Conservation (phyloP, 345 rosid species). For the Euphorbia lathyris region DNA sequence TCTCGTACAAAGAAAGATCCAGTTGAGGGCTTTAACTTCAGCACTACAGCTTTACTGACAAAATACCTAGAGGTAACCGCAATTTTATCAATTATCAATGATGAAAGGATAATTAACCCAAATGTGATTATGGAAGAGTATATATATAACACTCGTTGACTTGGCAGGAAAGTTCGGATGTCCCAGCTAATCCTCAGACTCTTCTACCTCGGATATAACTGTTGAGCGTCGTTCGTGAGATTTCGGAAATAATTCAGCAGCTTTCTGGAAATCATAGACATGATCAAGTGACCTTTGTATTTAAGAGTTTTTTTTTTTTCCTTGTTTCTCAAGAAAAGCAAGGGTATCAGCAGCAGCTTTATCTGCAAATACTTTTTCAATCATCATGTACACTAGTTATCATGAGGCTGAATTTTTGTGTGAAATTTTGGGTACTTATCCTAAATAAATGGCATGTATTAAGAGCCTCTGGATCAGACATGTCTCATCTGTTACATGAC, state of each 20-base stretch:
- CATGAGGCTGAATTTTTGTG: not conserved
- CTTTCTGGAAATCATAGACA: not conserved
- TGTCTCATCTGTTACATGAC: not conserved
- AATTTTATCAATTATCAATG: not conserved
- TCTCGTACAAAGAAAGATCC: conserved; percentile 66
- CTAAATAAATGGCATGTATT: not conserved
- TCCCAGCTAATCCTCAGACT: conserved; percentile 47
- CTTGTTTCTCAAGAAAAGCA: not conserved
- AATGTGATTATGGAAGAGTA: not conserved
- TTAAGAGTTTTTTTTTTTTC: not conserved
- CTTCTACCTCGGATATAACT: conserved; percentile 45
- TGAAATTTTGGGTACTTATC: not conserved
- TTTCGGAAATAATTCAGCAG: not conserved
- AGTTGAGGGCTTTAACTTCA: conserved; percentile 76
- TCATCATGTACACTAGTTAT: not conserved
- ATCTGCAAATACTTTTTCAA: too few relatives aligned
- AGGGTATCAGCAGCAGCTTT: not conserved
- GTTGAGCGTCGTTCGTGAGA: not conserved
- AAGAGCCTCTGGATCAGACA: not conserved
- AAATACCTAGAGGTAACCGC: conserved; percentile 70
- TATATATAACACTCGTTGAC: not conserved
- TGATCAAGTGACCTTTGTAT: not conserved
- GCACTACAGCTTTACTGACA: conserved; percentile 67
- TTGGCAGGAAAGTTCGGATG: conserved; percentile 54
- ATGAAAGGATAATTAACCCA: not conserved